Evolutionary conservation across 257 asterid species (phyloP).

Genomic region (Przewalskia tangutica): DNA sequence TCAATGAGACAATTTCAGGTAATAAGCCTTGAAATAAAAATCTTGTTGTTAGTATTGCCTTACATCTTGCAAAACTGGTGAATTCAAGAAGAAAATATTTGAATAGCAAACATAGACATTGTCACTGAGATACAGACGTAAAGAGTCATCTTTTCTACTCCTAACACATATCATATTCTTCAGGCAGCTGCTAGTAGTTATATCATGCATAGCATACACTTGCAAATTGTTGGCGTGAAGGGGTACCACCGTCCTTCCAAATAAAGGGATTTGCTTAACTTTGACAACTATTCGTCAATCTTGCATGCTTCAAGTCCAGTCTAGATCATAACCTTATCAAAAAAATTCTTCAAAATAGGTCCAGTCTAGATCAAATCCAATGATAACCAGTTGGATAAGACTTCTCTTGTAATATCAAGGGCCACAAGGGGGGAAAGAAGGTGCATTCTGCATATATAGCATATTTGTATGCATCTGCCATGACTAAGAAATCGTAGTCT

Average conservation of each 20-base stretch:
- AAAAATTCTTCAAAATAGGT: neutral
- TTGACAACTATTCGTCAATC: neutral
- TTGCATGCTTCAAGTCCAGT: neutral
- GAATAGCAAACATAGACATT: neutral
- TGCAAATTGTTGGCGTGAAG: neutral
- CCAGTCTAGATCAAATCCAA: neutral
- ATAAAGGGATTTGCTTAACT: neutral
- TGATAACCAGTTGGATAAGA: neutral
- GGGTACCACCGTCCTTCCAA: neutral
- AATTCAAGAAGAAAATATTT: neutral
- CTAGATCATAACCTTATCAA: neutral
- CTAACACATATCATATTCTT: neutral
- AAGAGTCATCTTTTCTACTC: neutral
- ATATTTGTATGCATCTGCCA: neutral
- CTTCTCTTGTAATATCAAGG: neutral
- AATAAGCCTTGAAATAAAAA: neutral
- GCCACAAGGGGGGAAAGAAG: neutral
- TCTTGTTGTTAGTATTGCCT: neutral
- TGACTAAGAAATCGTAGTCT: neutral
- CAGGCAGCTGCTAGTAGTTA: neutral
- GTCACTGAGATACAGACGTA: neutral
- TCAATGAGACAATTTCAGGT: neutral
- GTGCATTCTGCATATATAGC: neutral
- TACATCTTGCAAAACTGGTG: neutral
- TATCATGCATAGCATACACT: neutral